Conservation (phyloP, 495 filamentous ascomycete species). For the Trichoderma reesei region DNA sequence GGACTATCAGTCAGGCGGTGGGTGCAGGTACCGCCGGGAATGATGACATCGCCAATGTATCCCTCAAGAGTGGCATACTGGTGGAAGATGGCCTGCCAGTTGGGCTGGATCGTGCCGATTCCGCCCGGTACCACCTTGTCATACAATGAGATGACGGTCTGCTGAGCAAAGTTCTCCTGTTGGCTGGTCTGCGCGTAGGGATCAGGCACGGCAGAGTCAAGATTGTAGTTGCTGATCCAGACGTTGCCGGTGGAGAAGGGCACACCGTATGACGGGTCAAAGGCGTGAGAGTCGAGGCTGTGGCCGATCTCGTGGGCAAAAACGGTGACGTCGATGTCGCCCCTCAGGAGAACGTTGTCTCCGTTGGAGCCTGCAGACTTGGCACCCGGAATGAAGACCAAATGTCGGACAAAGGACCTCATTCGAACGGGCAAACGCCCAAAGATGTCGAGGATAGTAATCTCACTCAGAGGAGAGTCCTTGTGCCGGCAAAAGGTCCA, state of each 20-base stretch:
- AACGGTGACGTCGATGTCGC: slow-evolving; percentile 11
- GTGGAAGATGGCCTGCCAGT: slow-evolving; percentile 18
- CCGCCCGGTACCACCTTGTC: slow-evolving; percentile 23
- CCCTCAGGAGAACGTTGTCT: slow-evolving; percentile 14
- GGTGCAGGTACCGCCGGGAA: slow-evolving; percentile 13
- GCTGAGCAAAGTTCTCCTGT: slow-evolving; percentile 26
- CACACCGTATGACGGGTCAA: slow-evolving; percentile 13
- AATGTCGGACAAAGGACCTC: slow-evolving; percentile 19
- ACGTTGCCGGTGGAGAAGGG: slow-evolving; percentile 15
- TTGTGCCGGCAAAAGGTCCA: slow-evolving; percentile 28
- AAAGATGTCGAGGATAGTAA: slow-evolving; percentile 20
- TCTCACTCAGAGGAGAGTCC: slow-evolving; percentile 11
- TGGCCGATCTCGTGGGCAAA: slow-evolving; percentile 24
- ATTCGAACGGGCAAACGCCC: slow-evolving; percentile 24
- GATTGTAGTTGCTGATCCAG: slow-evolving; percentile 22
- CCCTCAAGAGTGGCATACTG: slow-evolving; percentile 18
- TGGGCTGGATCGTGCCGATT: slow-evolving; percentile 16
- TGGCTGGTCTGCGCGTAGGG: slow-evolving; percentile 19
- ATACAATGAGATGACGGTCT: slow-evolving; percentile 21
- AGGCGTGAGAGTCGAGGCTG: slow-evolving; percentile 19
- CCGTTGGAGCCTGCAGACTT: slow-evolving; percentile 9
- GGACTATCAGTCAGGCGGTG: slow-evolving; percentile 10
- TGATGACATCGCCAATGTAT: slow-evolving; percentile 12
- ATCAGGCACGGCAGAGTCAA: slow-evolving; percentile 20
- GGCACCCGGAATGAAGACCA: background rate